Evolutionary conservation across 805 yeast species (phyloP).

Genomic region (Zygosaccharomyces bisporus): DNA sequence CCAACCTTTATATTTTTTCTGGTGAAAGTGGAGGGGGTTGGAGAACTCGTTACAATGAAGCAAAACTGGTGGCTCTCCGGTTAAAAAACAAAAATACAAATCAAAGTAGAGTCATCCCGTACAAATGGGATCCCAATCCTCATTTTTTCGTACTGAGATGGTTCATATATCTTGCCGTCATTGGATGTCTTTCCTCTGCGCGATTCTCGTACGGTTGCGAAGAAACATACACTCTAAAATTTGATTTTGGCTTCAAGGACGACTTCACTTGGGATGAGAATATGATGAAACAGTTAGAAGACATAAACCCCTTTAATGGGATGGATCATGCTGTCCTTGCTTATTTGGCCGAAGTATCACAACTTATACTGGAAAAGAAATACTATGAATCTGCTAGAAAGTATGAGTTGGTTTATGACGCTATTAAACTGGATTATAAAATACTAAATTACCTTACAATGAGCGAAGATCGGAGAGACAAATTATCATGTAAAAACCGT

Average conservation of each 20-base stretch:
- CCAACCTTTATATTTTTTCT: conserved; percentile 53
- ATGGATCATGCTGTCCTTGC: conserved; percentile 64
- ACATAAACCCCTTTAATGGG: conserved; percentile 62
- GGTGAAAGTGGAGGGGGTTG: conserved; percentile 45
- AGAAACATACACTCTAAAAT: conserved; percentile 6
- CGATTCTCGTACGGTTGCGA: conserved; percentile 11
- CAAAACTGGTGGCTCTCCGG: conserved; percentile 51
- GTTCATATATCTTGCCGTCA: conserved; percentile 64
- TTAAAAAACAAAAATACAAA: conserved; percentile 13
- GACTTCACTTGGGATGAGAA: conserved; percentile 1
- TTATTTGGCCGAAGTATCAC: conserved; percentile 47
- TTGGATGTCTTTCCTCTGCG: conserved; percentile 60
- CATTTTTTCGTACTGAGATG: conserved; percentile 59
- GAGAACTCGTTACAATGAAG: conserved; percentile 65
- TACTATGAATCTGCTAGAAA: conserved; percentile 20
- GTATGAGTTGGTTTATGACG: conserved; percentile 21
- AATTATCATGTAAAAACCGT: conserved; percentile 11
- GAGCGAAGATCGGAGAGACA: conserved; percentile 30
- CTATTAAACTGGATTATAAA: conserved; percentile 41
- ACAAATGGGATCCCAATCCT: conserved; percentile 20
- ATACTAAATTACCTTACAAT: conserved; percentile 27
- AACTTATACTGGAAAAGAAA: conserved; percentile 31
- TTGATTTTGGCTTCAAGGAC: conserved; percentile 24
- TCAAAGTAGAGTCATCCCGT: conserved; percentile 9
- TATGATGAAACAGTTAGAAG: conserved; percentile 31